Evolutionary conservation across 495 filamentous ascomycete genomes (phyloP), one percentile per base, ranked within the genome.

Genomic region (Tirmania nivea): DNA sequence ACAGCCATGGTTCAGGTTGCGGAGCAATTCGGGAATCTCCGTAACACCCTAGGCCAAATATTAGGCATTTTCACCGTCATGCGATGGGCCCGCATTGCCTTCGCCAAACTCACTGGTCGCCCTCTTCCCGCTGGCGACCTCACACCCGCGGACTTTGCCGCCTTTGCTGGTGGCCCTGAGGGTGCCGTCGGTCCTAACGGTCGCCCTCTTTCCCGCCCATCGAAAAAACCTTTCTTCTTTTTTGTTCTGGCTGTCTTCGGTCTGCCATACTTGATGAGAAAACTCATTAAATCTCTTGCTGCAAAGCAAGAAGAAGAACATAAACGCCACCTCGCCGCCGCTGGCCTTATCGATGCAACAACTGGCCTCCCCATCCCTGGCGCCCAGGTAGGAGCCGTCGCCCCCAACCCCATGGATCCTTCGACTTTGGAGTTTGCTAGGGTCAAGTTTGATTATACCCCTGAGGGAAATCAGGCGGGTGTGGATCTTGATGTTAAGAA

Each of bases 1-100:
- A 35, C 60, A 95, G 89, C 92, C 35, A 96, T 99, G 89, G 81
- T 99, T 17, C 85, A 86, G 37, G 92, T 99, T 17, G 92, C 92
- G 52, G 92, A 99, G 64, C 92, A 99, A 67, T 89, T 99, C 56
- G 80, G 85, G 48, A 93, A 84, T 59, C 75, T 99, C 51, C 79
- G 86, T 56, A 84, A 87, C 62, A 94, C 92, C n/a, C 77, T 99
- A 19, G 92, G 92, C 57, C 94, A 87, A 17, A 80, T 94, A 20
- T 70, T 96, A 35, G 92, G 92, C 6, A 93, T 99, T 58, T 96
- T 93, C 70, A 93, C 92, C 10, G 62, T 99, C 45, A 80, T 96
- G 69, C 81, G 92, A 54, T 99, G 88, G 86, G 75, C 90, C 57
- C 81, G 84, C 50, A 93, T 87, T 2, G 70, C 90, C 35, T 73